Evolutionary conservation across 2,329 filamentous ascomycete genomes (phyloP), one percentile per base, ranked within the genome.

Genomic region (Aspergillus brunneoviolaceus): DNA sequence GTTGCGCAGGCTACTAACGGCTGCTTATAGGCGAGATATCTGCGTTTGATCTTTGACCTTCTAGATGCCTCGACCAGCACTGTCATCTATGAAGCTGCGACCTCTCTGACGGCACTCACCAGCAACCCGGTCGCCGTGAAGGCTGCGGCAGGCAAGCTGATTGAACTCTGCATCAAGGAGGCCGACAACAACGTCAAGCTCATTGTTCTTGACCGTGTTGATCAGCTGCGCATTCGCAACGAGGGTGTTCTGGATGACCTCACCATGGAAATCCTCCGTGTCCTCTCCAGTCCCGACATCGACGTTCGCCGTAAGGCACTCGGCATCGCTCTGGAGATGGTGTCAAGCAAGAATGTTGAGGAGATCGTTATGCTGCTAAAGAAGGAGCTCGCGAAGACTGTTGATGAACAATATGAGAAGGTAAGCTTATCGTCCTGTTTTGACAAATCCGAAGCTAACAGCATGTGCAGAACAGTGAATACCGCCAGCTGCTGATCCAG

Each of bases 141-240:
- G 80, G 95, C 95, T 27, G 95, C 95, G 10, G 95, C 95, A 14
- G 86, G 87, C 68, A 99, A 99, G 74, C 95, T 99, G 75, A 96
- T 98, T 65, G 95, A 99, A 77, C 83, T 99, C 9, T 92, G 90
- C 74, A 97, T 99, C 75, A 96, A 96, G 79, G 95, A 98, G 78
- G 89, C 95, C 0, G 95, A 99, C 76, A 99, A 99, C 82, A 99
- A 99, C 73, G 95, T 99, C 65, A 99, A 99, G 81, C 87, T 99
- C 50, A 99, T 99, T 68, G 95, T 99, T 21, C 84, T 99, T 49
- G 95, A 98, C 72, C 89, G 94, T 50, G 95, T 99, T 42, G 90
- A 96, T 70, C 89, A 94, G 70, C 78, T 97, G 63, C 86, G 93
- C 68, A 88, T 89, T 74, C 91, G 91, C 77, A 96, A 96, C 68